phyloP scores from a whole-genome alignment of 495 filamentous ascomycete species.

The Hyaloscypha bicolor region DNA sequence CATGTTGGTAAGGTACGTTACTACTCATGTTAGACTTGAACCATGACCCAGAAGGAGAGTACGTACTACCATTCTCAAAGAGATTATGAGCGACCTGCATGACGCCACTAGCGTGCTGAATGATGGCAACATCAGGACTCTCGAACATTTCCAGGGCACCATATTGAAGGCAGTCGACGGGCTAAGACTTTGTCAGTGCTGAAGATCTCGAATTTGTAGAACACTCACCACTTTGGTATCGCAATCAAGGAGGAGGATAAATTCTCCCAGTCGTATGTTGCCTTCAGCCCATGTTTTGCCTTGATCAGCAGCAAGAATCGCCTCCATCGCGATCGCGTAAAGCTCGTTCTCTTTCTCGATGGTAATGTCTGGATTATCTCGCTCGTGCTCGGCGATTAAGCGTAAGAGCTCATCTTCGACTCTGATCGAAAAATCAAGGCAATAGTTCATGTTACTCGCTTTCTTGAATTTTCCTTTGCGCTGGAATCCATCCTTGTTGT shows the following conservation, averaged over 20 bases:
- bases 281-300: conserved; percentile 69
- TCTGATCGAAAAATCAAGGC: conserved; percentile 55
- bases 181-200: conserved; percentile 19
- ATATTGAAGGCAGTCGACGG: conserved; percentile 63
- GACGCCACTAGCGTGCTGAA: conserved; percentile 68
- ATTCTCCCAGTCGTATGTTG: conserved; percentile 70
- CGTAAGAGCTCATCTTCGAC: conserved; percentile 59
- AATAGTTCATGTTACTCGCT: conserved; percentile 73
- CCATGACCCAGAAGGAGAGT: not conserved
- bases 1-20: conserved; percentile 75
- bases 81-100: conserved; percentile 66
- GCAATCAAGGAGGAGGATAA: conserved; percentile 51
- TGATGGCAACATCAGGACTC: conserved; percentile 68
- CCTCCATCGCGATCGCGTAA: conserved; percentile 50
- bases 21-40: conserved; percentile 2
- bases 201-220: not conserved
- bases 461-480: conserved; percentile 72
- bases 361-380: conserved; percentile 43
- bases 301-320: conserved; percentile 57
- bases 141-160: conserved; percentile 71
- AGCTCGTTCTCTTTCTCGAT: conserved; percentile 52
- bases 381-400: conserved; percentile 29
- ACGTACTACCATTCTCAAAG: conserved; percentile 55
- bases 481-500: conserved; percentile 48
- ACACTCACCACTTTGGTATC: not conserved